Evolutionary conservation across 1,284 basidiomycete genomes (phyloP).

Genomic region (Ustilago trichophora): DNA sequence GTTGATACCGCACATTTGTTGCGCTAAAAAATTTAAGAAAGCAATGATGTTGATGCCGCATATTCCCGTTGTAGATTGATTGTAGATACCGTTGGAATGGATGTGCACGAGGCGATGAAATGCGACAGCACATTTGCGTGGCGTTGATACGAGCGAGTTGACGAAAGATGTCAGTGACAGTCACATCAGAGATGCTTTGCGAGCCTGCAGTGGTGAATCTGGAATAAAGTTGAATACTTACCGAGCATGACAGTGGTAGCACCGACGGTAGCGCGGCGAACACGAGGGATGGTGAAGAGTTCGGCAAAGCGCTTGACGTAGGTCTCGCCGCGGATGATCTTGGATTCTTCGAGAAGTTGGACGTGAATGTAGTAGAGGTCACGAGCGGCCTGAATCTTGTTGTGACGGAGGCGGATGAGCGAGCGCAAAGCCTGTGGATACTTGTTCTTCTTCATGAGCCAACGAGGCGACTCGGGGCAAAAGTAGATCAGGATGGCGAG

Average conservation of each 20-base stretch:
- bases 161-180: too few relatives aligned
- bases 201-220: too few relatives aligned
- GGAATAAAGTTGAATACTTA: too few relatives aligned
- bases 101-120: too few relatives aligned
- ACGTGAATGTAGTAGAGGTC: conserved; percentile 73
- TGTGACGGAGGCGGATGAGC: conserved; percentile 72
- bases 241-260: conserved; percentile 57
- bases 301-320: conserved; percentile 70
- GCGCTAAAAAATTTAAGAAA: too few relatives aligned
- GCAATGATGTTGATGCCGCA: too few relatives aligned
- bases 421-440: conserved; percentile 69
- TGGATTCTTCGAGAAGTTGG: conserved; percentile 73
- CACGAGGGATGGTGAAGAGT: conserved; percentile 72
- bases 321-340: conserved; percentile 70
- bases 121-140: too few relatives aligned
- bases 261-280: conserved; percentile 73
- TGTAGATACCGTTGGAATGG: too few relatives aligned
- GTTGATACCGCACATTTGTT: conserved; percentile 59
- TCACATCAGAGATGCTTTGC: too few relatives aligned
- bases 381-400: conserved; percentile 77
- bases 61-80: too few relatives aligned
- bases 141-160: too few relatives aligned
- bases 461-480: conserved; percentile 72
- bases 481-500: conserved; percentile 72
- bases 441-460: conserved; percentile 72